phyloP scores from a whole-genome alignment of 1,139 yeast species.

The Lipomyces yarrowii region DNA sequence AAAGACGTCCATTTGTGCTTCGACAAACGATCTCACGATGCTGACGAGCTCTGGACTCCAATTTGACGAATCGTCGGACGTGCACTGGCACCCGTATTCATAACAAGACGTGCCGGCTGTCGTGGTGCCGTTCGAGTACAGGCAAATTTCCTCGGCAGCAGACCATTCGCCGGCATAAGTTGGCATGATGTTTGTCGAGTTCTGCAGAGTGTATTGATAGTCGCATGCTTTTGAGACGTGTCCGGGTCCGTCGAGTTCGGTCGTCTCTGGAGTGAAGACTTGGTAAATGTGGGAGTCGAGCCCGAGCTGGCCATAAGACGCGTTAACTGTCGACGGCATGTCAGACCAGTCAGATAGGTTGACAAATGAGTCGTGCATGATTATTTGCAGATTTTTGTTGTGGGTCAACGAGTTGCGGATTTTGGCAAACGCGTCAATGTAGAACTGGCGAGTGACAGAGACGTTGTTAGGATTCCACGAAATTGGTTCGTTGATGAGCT shows the following conservation, averaged over 20 bases:
- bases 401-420: conserved; percentile 47
- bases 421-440: conserved; percentile 55
- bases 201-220: conserved; percentile 55
- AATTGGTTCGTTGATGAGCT: conserved; percentile 87
- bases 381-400: conserved; percentile 38
- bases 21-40: conserved; percentile 70
- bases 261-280: conserved; percentile 71
- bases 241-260: conserved; percentile 57
- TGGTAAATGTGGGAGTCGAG: conserved; percentile 60
- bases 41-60: conserved; percentile 65
- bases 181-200: conserved; percentile 60
- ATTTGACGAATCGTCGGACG: conserved; percentile 34
- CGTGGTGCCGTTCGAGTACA: conserved; percentile 57
- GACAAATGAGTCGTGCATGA: conserved; percentile 77
- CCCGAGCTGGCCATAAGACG: conserved; percentile 19
- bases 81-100: conserved; percentile 35
- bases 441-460: conserved; percentile 60
- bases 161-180: conserved; percentile 89
- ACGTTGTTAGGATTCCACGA: conserved; percentile 63
- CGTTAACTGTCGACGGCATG: conserved; percentile 20
- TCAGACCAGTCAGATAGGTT: conserved; percentile 33
- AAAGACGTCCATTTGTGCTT: conserved; percentile 88
- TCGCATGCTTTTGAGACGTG: conserved; percentile 66
- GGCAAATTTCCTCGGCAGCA: conserved; percentile 66
- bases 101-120: conserved; percentile 63